Evolutionary conservation across 805 yeast genomes (phyloP), one percentile per base, ranked within the genome.

Genomic region (Candida silvicultrix): DNA sequence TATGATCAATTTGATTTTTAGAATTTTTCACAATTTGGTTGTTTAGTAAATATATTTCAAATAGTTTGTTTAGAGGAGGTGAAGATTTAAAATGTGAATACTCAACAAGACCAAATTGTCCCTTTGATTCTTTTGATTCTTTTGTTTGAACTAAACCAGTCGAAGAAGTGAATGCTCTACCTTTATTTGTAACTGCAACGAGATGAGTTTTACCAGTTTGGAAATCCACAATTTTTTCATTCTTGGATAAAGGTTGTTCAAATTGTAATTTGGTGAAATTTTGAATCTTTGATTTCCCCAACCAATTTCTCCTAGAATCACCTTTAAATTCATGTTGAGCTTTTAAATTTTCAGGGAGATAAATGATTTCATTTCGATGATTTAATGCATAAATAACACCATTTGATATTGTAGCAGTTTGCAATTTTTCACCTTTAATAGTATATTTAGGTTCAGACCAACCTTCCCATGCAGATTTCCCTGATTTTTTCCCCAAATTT

Each of bases 81-180:
- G 78, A 73, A 5, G 63, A 51, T 48, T 76, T 78, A 56, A 80
- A 80, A 46, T 86, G 90, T 1, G 96, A 79, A 51, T 71, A 77
- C 14, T 68, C 64, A 1, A 96, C 94, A 15, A 88, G 63, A 18
- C 97, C 98, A 64, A 77, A 87, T 66, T 94, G 97, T 4, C 98
- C 98, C 22, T 73, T 69, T 21, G 75, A 66, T 41, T 73, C 21
- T 18, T 34, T 18, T 2, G n/a, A 34, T 34, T 34, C 21, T 34
- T 34, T 34, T 28, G 44, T 43, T 4, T 47, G 52, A 14, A 57
- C 52, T 2, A 64, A 49, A 1, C 85, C 85, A 0, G 95, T 80
- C 15, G 86, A 75, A 11, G 80, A 69, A 1, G 86, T 69, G 52
- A 73, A 83, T 0, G 86, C 81, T 31, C 78, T 70, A 1, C 90